Conservation (phyloP, 768 basidiomycete genomes). For the Tricholoma flavovirens region DNA sequence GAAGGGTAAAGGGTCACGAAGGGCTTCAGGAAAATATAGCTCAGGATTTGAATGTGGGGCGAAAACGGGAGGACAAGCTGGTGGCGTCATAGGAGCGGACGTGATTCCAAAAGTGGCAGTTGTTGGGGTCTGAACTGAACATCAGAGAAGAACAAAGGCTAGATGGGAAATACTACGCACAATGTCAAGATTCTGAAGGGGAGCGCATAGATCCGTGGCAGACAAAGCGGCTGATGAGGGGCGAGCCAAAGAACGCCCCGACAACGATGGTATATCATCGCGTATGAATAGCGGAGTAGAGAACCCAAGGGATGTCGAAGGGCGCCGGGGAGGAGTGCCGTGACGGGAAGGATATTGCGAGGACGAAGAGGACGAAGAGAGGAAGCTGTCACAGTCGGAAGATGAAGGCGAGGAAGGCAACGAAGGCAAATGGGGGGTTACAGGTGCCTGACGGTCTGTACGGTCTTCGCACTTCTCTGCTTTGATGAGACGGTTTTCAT, state of each 20-base stretch:
- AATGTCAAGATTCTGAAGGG: slow-evolving; percentile 21
- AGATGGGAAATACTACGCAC: slow-evolving; percentile 18
- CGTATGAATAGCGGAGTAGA: slow-evolving; percentile 4
- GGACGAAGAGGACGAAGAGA: slow-evolving; percentile 17
- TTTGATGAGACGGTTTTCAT: slow-evolving; percentile 15
- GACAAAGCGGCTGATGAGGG: slow-evolving; percentile 17
- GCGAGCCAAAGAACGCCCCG: slow-evolving; percentile 13
- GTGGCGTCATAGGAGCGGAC: background rate
- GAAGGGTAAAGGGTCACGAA: slow-evolving; percentile 7
- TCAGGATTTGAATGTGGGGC: background rate
- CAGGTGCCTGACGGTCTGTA: slow-evolving; percentile 1
- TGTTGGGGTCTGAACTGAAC: slow-evolving; percentile 21
- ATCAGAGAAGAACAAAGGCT: background rate
- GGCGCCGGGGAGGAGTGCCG: slow-evolving; percentile 22
- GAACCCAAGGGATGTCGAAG: slow-evolving; percentile 30
- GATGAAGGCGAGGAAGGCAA: slow-evolving; percentile 10
- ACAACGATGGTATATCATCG: slow-evolving; percentile 6
- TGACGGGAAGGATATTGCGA: slow-evolving; percentile 19
- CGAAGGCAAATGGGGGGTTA: slow-evolving; percentile 7
- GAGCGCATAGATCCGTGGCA: slow-evolving; percentile 16
- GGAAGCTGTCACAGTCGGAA: slow-evolving; percentile 10
- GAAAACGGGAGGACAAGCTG: background rate
- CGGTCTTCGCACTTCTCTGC: slow-evolving; percentile 1
- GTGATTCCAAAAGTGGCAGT: slow-evolving; percentile 15
- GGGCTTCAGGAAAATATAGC: slow-evolving; percentile 1